Percentiles rank a stretch among this genome's conserved stretches.
Conservation (phyloP, 78 protist genomes). For the Anaeramoeba ignava region DNA sequence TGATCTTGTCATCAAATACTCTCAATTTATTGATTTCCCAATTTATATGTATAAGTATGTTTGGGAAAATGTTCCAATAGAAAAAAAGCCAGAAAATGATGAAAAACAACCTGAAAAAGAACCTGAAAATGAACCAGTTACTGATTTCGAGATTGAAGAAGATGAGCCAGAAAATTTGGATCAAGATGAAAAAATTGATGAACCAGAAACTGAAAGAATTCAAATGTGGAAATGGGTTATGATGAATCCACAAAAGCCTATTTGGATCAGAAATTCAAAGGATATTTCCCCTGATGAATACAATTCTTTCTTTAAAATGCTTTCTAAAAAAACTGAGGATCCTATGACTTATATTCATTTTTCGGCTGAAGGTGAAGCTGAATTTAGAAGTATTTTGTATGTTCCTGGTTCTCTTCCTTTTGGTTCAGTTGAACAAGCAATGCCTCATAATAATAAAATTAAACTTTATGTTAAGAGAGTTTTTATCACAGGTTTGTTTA, state of each 20-base stretch:
- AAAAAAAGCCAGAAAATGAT: too few species aligned
- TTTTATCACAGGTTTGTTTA: background rate
- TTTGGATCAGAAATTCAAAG: background rate
- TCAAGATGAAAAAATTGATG: background rate
- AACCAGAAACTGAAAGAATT: background rate
- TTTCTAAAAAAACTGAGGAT: background rate
- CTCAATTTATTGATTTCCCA: background rate
- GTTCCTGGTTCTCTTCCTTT: background rate
- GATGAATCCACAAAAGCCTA: background rate
- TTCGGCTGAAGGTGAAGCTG: background rate
- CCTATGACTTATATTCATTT: background rate
- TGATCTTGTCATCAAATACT: background rate
- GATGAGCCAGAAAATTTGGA: background rate
- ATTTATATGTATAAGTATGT: background rate
- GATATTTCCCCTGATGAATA: background rate
- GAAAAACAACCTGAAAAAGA: background rate
- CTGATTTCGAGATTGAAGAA: background rate
- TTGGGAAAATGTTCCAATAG: background rate
- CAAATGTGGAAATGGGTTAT: background rate
- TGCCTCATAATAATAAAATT: background rate
- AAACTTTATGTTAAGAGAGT: background rate
- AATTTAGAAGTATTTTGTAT: background rate
- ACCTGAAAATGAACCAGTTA: background rate
- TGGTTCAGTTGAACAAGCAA: background rate
- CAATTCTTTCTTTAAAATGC: background rate